phyloP scores from a whole-genome alignment of 306 rosid genomes.

The Abrus pulchellus region DNA sequence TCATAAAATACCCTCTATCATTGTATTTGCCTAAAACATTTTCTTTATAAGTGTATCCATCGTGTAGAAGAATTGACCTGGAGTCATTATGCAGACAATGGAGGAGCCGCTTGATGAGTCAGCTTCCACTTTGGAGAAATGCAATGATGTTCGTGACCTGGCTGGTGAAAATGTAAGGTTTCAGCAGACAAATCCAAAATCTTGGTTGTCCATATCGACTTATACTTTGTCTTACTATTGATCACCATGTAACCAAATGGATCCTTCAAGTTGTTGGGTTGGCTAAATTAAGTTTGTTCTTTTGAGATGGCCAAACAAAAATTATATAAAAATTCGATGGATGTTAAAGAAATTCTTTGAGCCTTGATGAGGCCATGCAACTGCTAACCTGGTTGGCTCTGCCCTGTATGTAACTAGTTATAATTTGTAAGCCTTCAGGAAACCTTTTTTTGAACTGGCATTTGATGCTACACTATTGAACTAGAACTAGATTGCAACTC shows the following conservation, averaged over 20 bases:
- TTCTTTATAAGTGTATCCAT: neutral
- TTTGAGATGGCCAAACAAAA: neutral
- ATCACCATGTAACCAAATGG: too few relatives aligned
- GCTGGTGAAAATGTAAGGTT: slow-evolving; percentile 44
- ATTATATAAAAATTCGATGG: too few relatives aligned
- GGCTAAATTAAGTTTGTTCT: neutral
- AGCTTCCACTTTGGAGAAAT: slow-evolving; percentile 50
- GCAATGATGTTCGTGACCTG: slow-evolving; percentile 26
- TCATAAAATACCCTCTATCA: neutral
- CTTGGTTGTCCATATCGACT: too few relatives aligned
- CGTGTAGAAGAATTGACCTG: slow-evolving; percentile 4
- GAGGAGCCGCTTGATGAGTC: slow-evolving; percentile 53
- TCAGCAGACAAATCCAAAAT: neutral
- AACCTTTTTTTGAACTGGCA: neutral
- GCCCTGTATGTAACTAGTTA: neutral
- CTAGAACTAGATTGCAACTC: neutral
- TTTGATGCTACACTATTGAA: neutral
- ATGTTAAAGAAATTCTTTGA: too few relatives aligned
- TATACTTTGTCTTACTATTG: too few relatives aligned
- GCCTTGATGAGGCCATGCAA: neutral
- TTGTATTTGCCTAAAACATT: neutral
- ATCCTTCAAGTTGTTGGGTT: neutral
- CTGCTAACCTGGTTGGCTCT: neutral
- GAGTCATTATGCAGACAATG: slow-evolving; percentile 50
- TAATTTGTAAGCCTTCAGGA: neutral